A percentile compares a stretch with the other conserved stretches of the same genome.
Conservation (phyloP, 2,329 filamentous ascomycete species). For the Exophiala spinifera region DNA sequence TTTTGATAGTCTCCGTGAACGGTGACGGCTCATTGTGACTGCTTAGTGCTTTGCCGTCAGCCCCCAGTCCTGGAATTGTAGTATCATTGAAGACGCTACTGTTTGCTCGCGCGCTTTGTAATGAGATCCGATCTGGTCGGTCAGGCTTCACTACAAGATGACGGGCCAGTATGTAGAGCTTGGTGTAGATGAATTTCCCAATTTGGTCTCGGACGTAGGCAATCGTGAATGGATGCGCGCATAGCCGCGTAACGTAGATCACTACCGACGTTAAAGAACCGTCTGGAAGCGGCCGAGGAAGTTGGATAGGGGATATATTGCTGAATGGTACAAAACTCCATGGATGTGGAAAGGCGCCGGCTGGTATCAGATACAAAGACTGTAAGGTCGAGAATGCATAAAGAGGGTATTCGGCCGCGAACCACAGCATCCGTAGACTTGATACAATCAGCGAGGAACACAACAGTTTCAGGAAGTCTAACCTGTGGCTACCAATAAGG, state of each 20-base stretch:
- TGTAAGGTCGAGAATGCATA: conserved; percentile 45
- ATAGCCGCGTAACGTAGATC: conserved; percentile 30
- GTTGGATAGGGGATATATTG: conserved; percentile 34
- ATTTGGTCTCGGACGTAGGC: conserved; percentile 17
- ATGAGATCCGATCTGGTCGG: conserved; percentile 22
- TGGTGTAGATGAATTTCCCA: conserved; percentile 12
- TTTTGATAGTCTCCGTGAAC: conserved; percentile 2
- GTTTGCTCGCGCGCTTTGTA: conserved; percentile 12
- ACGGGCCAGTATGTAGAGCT: conserved; percentile 16
- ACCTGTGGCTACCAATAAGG: conserved; percentile 22
- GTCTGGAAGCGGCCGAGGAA: conserved; percentile 33
- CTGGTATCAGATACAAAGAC: conserved; percentile 40
- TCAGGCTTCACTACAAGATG: conserved; percentile 22
- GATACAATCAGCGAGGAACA: conserved; percentile 22
- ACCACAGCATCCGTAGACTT: conserved; percentile 37
- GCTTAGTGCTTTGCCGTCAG: not conserved
- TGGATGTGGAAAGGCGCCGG: conserved; percentile 34
- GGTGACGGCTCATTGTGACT: conserved; percentile 4
- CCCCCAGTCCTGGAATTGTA: conserved; percentile 7
- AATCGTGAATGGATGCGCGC: conserved; percentile 36
- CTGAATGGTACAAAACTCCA: conserved; percentile 39
- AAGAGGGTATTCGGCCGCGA: conserved; percentile 40
- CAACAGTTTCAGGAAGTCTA: conserved; percentile 1
- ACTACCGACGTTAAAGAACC: conserved; percentile 32
- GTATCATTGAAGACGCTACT: conserved; percentile 6